Conservation (phyloP, 768 basidiomycete species). For the Chlorophyllum brunneum region DNA sequence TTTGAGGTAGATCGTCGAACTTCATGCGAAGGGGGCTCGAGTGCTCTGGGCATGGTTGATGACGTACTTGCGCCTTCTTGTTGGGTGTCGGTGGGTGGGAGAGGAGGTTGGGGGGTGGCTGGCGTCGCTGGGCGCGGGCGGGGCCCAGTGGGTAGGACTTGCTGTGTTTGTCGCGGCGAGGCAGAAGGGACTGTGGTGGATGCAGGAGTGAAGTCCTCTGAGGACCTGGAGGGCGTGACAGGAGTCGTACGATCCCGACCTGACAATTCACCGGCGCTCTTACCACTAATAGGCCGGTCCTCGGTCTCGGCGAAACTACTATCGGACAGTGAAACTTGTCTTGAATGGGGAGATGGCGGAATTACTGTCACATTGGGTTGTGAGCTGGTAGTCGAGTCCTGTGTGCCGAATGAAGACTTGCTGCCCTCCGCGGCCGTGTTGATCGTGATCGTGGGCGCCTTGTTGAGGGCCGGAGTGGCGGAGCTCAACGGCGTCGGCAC, state of each 20-base stretch:
- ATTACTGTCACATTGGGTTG: slow-evolving; percentile 8
- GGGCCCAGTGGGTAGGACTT: neutral
- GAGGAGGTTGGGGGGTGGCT: neutral
- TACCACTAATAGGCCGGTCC: slow-evolving; percentile 9
- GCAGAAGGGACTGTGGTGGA: neutral
- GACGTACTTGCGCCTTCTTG: slow-evolving; percentile 6
- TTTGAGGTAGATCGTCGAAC: slow-evolving; percentile 6
- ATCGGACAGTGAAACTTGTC: neutral
- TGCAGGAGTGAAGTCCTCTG: slow-evolving; percentile 3
- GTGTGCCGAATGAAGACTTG: neutral
- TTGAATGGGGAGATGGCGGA: slow-evolving; percentile 7
- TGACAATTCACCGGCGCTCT: slow-evolving; percentile 7
- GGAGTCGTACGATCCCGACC: slow-evolving; percentile 12
- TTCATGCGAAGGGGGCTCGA: neutral
- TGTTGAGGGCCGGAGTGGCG: neutral
- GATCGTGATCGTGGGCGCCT: slow-evolving; percentile 5
- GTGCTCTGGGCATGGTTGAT: slow-evolving; percentile 7
- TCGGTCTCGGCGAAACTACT: neutral
- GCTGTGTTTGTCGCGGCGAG: neutral
- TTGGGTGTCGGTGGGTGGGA: neutral
- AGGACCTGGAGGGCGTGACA: neutral
- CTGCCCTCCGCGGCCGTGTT: neutral
- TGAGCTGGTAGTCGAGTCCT: neutral
- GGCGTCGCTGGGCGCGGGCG: neutral
- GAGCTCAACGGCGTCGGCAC: too few species aligned